Percentiles rank a stretch among this genome's conserved stretches.
Conservation (phyloP, 179 eudicot genomes). For the Sideroxylon spinosum region DNA sequence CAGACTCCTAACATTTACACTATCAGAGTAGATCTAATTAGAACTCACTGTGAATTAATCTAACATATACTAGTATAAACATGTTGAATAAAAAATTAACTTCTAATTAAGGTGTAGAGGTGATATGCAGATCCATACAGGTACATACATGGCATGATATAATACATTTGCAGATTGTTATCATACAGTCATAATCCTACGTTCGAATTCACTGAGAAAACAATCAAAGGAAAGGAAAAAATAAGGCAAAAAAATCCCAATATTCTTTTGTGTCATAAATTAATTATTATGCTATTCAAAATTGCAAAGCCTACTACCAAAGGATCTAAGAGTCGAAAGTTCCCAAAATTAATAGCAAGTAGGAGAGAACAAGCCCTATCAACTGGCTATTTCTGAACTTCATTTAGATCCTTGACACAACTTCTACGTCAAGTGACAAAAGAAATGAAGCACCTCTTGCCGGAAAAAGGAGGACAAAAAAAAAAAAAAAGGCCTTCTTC, state of each 20-base stretch:
- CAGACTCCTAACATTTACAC: no score
- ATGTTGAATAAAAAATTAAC: no score
- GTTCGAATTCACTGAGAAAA: no score
- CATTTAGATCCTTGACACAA: slow-evolving; percentile 34
- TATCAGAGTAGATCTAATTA: no score
- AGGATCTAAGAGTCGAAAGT: slow-evolving; percentile 52
- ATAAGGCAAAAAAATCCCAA: background rate
- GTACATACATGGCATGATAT: no score
- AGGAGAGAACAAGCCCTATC: slow-evolving; percentile 18
- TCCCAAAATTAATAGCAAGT: slow-evolving; percentile 83
- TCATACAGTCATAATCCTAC: no score
- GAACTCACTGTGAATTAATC: no score
- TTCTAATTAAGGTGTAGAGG: no score
- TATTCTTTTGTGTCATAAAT: slow-evolving; percentile 20
- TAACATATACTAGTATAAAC: no score
- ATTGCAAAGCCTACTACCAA: slow-evolving; percentile 51
- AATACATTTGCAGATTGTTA: no score
- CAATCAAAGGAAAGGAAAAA: background rate
- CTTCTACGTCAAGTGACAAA: slow-evolving; percentile 18
- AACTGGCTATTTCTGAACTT: slow-evolving; percentile 60
- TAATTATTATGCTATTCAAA: slow-evolving; percentile 22
- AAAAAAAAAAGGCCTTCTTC: slow-evolving; percentile 15
- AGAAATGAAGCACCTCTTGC: no score
- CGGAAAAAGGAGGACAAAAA: background rate
- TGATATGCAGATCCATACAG: no score